Evolutionary conservation across 2,329 filamentous ascomycete genomes (phyloP), one percentile per base, ranked within the genome.

Genomic region (Setomelanomma holmii): DNA sequence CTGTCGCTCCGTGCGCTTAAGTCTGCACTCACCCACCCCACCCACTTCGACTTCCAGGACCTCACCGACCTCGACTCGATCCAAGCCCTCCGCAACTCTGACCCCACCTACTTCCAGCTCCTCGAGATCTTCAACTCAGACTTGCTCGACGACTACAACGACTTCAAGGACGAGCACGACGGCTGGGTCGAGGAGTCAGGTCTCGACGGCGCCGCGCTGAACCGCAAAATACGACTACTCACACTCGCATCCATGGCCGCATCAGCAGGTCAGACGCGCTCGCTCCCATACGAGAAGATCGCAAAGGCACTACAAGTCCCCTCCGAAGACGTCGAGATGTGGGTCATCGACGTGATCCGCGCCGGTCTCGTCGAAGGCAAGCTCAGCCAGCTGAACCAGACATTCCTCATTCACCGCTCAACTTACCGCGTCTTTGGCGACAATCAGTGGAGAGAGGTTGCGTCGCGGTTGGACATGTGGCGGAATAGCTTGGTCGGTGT

Each of bases 291-390:
- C 79, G 82, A 84, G 62, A 85, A 85, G 70, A 97, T 99, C 72
- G 86, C 89, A 61, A 89, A 89, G 72, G 89, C 91, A 5, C 86
- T 99, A 40, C 89, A 95, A 77, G 87, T 99, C 49, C 87, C 91
- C 40, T 73, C 80, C 40, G 87, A 90, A 60, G 91, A 98, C 59
- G 91, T 98, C 36, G 95, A 99, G 83, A 89, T 93, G 84, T 99
- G 95, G 95, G 91, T 96, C 63, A 99, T 99, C 70, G 95, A 99
- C 75, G 93, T 96, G 64, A 97, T 99, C 78, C 91, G 95, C 64
- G 91, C 93, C 41, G 92, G 93, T 27, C 86, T 99, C 33, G 91
- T 99, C 45, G 95, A 99, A 81, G 95, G 95, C 74, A 96, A 96
- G 80, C 86, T 99, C 64, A 95, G 90, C 53, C 95, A 99, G 80